These are phyloP conservation scores for Tympanopsis confertula DNA, from an alignment of 2,329 filamentous ascomycete species.

Conservation along the genomic window DNA sequence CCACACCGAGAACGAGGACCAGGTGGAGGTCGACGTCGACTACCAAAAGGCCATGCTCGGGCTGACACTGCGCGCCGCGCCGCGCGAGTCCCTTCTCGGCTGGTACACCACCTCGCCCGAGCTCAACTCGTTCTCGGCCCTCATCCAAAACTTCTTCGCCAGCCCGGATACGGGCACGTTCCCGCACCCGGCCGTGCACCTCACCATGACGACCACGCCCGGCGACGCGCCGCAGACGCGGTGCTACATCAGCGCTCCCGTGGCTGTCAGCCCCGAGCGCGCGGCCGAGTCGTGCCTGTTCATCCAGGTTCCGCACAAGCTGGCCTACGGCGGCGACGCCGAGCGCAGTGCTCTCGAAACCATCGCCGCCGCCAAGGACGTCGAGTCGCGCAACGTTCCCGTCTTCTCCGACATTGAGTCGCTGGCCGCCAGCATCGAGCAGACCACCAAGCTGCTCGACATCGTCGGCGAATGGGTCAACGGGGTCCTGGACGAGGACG, in stretches of 20 bases:
- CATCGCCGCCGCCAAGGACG: conserved; percentile 70
- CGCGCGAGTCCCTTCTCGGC: conserved; percentile 84
- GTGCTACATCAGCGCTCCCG: conserved; percentile 90
- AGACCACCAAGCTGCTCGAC: conserved; percentile 80
- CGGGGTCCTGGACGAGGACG: conserved; percentile 86
- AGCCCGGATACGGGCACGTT: conserved; percentile 93
- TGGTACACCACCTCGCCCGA: conserved; percentile 98
- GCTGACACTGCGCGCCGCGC: conserved; percentile 83
- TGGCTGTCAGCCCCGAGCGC: conserved; percentile 87
- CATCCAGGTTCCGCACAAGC: conserved; percentile 90
- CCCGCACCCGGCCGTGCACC: conserved; percentile 88
- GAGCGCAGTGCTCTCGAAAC: conserved; percentile 62
- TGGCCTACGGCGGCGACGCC: conserved; percentile 68
- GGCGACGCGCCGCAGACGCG: conserved; percentile 80
- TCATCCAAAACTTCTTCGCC: conserved; percentile 99
- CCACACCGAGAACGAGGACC: conserved; percentile 95
- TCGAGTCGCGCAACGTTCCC: conserved; percentile 60
- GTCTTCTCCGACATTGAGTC: conserved; percentile 82
- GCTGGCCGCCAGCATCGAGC: conserved; percentile 73
- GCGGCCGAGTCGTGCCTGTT: conserved; percentile 94
- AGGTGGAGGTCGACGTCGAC: conserved; percentile 98
- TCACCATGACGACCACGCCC: conserved; percentile 84
- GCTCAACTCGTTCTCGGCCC: conserved; percentile 93
- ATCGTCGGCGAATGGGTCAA: conserved; percentile 85
- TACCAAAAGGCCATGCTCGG: conserved; percentile 99